A percentile compares a stretch with the other conserved stretches of the same genome.
These are phyloP conservation scores for Calonectria pseudoturangicola DNA, from an alignment of 2,329 filamentous ascomycete species.

Conservation along the genomic window DNA sequence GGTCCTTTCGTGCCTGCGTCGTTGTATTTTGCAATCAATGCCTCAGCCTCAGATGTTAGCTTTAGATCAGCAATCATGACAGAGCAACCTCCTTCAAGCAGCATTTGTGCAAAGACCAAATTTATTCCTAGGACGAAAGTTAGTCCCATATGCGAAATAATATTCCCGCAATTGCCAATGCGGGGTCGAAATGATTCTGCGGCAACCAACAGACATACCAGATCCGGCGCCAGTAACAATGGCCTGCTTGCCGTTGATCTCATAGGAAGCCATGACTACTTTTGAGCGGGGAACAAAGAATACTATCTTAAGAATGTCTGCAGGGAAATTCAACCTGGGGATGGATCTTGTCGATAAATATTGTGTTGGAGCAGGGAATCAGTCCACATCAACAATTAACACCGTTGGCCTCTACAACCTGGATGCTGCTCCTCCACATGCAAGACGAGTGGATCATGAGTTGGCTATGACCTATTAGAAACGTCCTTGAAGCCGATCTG, in stretches of 20 bases:
- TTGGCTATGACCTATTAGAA: too few species aligned
- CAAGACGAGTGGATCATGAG: too few species aligned
- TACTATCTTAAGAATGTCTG: background rate
- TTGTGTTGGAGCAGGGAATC: too few species aligned
- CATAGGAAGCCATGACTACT: slow-evolving; percentile 22
- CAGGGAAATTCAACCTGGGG: too few species aligned
- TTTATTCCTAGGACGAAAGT: slow-evolving; percentile 28
- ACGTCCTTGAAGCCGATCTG: too few species aligned
- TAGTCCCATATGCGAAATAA: background rate
- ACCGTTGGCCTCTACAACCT: too few species aligned
- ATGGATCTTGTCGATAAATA: too few species aligned
- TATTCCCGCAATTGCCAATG: background rate
- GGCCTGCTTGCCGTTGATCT: slow-evolving; percentile 31
- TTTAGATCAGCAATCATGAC: slow-evolving; percentile 36
- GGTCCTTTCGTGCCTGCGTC: background rate
- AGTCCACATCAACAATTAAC: too few species aligned
- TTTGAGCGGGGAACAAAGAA: background rate
- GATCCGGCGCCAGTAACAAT: slow-evolving; percentile 38
- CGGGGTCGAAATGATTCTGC: background rate
- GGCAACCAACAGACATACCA: slow-evolving; percentile 14
- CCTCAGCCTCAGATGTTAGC: slow-evolving; percentile 20
- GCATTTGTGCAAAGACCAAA: slow-evolving; percentile 17
- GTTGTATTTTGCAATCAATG: background rate
- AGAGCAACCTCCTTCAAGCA: slow-evolving; percentile 36
- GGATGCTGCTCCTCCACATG: too few species aligned